A percentile compares a stretch with the other conserved stretches of the same genome.
Conservation (phyloP, 2,329 filamentous ascomycete species). For the Orbilia javanica region DNA sequence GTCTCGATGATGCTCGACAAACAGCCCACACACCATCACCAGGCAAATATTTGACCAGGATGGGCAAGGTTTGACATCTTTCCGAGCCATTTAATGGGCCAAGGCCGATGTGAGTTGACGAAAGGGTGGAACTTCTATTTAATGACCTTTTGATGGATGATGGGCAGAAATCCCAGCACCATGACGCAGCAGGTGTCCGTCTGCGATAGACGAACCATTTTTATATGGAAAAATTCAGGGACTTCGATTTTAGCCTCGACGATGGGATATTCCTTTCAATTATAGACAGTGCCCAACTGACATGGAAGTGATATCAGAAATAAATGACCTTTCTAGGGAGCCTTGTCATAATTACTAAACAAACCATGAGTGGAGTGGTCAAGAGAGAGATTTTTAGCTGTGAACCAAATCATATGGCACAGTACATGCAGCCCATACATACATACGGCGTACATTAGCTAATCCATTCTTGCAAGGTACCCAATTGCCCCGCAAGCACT, state of each 20-base stretch:
- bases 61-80: constrained; percentile 43
- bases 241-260: constrained; percentile 54
- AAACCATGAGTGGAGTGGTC: constrained; percentile 3
- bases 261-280: constrained; percentile 56
- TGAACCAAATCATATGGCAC: constrained; percentile 29
- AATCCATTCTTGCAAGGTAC: constrained; percentile 50
- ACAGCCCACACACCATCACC: constrained; percentile 45
- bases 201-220: constrained; percentile 54
- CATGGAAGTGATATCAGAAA: constrained; percentile 17
- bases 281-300: constrained; percentile 21
- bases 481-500: constrained; percentile 31
- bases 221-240: constrained; percentile 40
- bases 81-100: constrained; percentile 55
- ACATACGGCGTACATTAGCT: constrained; percentile 17
- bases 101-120: constrained; percentile 34
- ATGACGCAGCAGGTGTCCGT: constrained; percentile 49
- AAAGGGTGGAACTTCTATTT: constrained; percentile 55
- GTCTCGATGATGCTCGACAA: constrained; percentile 57
- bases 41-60: constrained; percentile 41
- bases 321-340: constrained; percentile 14
- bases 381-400: constrained; percentile 18
- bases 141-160: constrained; percentile 26
- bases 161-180: constrained; percentile 30
- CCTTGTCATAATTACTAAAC: constrained; percentile 29
- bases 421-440: constrained; percentile 14